These are phyloP conservation scores for Smithsoniella earleae DNA, from an alignment of 163 green algal species.

Conservation along the genomic window DNA sequence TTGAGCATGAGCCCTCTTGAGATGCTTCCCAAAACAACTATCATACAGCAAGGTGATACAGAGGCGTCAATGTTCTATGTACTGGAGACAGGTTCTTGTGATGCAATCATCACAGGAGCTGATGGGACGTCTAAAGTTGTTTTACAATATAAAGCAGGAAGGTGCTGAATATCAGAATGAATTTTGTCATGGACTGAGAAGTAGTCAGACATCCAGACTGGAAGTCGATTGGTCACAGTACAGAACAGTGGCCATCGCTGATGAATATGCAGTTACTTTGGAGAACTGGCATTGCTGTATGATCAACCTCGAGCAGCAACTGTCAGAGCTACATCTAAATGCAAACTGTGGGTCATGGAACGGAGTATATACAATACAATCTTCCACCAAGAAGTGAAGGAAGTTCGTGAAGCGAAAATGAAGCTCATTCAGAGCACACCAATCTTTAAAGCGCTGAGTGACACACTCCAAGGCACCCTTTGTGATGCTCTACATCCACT, in stretches of 20 bases:
- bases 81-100: conserved; percentile 60
- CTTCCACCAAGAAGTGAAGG: conserved; percentile 55
- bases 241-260: too few relatives aligned
- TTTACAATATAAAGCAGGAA: conserved; percentile 44
- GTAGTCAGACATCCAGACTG: too few relatives aligned
- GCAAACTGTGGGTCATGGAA: conserved; percentile 82
- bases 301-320: conserved; percentile 69
- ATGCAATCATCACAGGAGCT: conserved; percentile 49
- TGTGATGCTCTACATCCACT: conserved; percentile 32
- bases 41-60: conserved; percentile 77
- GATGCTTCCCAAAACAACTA: conserved; percentile 49
- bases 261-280: conserved; percentile 56
- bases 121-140: conserved; percentile 37
- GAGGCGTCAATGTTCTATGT: conserved; percentile 77
- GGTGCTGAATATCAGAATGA: too few relatives aligned
- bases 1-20: conserved; percentile 64
- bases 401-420: conserved; percentile 40
- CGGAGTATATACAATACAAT: conserved; percentile 68
- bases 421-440: conserved; percentile 51
- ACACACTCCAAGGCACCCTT: conserved; percentile 32
- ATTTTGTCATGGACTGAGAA: too few relatives aligned
- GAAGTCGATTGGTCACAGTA: too few relatives aligned
- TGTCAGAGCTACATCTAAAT: conserved; percentile 54
- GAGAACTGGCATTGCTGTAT: conserved; percentile 86
- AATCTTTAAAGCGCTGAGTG: conserved; percentile 47